These are phyloP conservation scores for Urtica urens DNA, from an alignment of 306 rosid genomes.

Conservation along the genomic window DNA sequence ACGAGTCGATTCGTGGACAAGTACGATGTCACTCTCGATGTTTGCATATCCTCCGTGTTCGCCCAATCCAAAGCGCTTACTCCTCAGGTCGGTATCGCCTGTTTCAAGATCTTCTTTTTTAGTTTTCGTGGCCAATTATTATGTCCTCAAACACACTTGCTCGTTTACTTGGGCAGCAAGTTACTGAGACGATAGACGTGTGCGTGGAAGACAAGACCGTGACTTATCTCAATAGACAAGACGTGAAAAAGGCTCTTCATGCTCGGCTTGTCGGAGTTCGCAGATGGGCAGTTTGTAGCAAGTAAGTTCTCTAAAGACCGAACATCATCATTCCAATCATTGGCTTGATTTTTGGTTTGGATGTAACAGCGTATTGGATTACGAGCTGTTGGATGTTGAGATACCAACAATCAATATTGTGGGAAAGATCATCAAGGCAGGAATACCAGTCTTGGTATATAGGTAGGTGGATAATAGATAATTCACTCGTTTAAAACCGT, in stretches of 20 bases:
- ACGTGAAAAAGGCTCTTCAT: slow-evolving; percentile 69
- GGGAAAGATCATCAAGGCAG: slow-evolving; percentile 58
- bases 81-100: slow-evolving; percentile 38
- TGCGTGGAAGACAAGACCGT: slow-evolving; percentile 87
- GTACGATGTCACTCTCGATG: slow-evolving; percentile 55
- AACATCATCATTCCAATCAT: background rate
- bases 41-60: slow-evolving; percentile 41
- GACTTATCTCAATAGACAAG: slow-evolving; percentile 67
- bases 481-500: too few species aligned
- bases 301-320: slow-evolving; percentile 29
- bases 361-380: slow-evolving; percentile 49
- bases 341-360: background rate
- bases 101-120: background rate
- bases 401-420: slow-evolving; percentile 63
- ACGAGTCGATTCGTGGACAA: slow-evolving; percentile 53
- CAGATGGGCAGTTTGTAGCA: slow-evolving; percentile 88
- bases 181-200: slow-evolving; percentile 58
- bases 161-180: slow-evolving; percentile 41
- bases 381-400: slow-evolving; percentile 64
- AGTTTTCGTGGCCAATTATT: background rate
- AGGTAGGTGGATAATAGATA: slow-evolving; percentile 53
- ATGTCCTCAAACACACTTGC: background rate
- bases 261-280: slow-evolving; percentile 71
- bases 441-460: slow-evolving; percentile 72
- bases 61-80: slow-evolving; percentile 35